phyloP scores from a whole-genome alignment of 1,139 yeast genomes.

The Debaryomyces sp. region DNA sequence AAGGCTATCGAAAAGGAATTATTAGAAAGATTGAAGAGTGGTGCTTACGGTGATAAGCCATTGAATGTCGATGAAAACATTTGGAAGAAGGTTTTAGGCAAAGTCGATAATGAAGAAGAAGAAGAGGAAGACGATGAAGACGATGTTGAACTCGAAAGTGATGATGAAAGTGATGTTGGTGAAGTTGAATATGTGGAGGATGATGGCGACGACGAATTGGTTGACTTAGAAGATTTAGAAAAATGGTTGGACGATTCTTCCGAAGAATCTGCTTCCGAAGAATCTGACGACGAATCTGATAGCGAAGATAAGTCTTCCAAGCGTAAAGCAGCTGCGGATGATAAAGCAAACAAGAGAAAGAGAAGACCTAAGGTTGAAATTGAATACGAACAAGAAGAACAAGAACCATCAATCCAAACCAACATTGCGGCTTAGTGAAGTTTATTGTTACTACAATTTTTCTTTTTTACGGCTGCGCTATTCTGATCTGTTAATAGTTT shows the following conservation, averaged over 20 bases:
- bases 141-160: constrained; percentile 60
- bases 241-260: constrained; percentile 81
- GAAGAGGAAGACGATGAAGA: constrained; percentile 62
- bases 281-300: constrained; percentile 39
- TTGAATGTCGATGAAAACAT: constrained; percentile 93
- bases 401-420: constrained; percentile 31
- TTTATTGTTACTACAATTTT: not conserved
- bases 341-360: constrained; percentile 40
- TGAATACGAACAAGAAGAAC: constrained; percentile 76
- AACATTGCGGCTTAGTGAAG: constrained; percentile 28
- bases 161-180: constrained; percentile 69
- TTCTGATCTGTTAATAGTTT: not conserved
- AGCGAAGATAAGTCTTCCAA: constrained; percentile 36
- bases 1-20: constrained; percentile 95
- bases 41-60: constrained; percentile 98
- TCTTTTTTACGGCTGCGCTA: not conserved
- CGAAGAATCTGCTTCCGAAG: constrained; percentile 40
- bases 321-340: constrained; percentile 41
- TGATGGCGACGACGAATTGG: constrained; percentile 84
- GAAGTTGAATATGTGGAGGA: constrained; percentile 87
- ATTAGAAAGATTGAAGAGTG: constrained; percentile 90
- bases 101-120: constrained; percentile 59
- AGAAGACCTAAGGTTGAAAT: constrained; percentile 81
- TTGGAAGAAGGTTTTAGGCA: constrained; percentile 92
- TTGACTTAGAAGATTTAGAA: constrained; percentile 89